These are phyloP conservation scores for Hortaea werneckii DNA, from an alignment of 2,329 filamentous ascomycete genomes.

Conservation along the genomic window DNA sequence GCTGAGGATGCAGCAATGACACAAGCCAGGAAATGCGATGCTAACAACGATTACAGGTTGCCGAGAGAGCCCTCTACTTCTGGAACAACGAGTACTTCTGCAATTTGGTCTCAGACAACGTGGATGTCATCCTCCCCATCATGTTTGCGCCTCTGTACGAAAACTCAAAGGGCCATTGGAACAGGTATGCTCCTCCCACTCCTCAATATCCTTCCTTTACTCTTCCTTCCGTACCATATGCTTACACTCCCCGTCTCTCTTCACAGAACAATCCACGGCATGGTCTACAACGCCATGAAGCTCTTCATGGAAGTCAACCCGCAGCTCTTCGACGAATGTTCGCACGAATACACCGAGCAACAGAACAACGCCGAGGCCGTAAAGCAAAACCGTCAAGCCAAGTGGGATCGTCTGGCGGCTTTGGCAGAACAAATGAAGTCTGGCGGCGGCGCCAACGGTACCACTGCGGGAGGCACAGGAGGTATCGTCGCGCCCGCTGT, in stretches of 20 bases:
- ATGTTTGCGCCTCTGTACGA: slow-evolving; percentile 99
- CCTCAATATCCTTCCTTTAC: not conserved
- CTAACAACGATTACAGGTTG: slow-evolving; percentile 47
- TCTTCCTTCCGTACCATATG: not conserved
- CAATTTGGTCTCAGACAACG: slow-evolving; percentile 97
- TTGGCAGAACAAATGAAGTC: slow-evolving; percentile 50
- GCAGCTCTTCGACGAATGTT: slow-evolving; percentile 96
- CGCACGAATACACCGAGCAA: slow-evolving; percentile 92
- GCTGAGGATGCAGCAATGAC: slow-evolving; percentile 3
- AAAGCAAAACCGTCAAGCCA: slow-evolving; percentile 69
- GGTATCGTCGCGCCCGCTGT: not conserved
- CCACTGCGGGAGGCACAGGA: slow-evolving; percentile 22
- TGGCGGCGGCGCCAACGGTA: slow-evolving; percentile 16
- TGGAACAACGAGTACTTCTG: slow-evolving; percentile 99
- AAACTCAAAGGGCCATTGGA: slow-evolving; percentile 99
- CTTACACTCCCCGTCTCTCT: slow-evolving; percentile 3
- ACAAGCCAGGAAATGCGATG: not conserved
- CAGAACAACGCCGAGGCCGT: slow-evolving; percentile 85
- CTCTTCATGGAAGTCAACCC: slow-evolving; percentile 99
- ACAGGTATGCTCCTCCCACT: slow-evolving; percentile 53
- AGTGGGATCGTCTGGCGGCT: slow-evolving; percentile 79
- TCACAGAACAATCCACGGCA: slow-evolving; percentile 88
- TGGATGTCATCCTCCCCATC: slow-evolving; percentile 94
- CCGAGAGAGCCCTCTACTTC: slow-evolving; percentile 93
- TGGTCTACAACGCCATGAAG: slow-evolving; percentile 99